Percentiles rank a stretch among this genome's conserved stretches.
phyloP scores from a whole-genome alignment of 148 eudicot genomes.

The Cornus controversa region DNA sequence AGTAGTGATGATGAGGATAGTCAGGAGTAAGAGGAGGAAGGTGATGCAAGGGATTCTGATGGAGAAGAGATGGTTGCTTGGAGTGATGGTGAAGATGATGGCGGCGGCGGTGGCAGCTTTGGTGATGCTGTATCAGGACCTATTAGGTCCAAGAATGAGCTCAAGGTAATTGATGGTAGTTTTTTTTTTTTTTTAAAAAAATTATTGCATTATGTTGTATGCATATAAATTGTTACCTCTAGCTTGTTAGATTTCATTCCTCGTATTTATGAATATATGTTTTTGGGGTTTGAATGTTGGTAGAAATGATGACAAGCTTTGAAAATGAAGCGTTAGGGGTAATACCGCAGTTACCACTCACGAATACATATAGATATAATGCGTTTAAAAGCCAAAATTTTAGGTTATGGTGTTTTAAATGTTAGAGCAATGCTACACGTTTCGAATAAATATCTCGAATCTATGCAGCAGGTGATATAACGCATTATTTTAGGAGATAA shows the following conservation, averaged over 20 bases:
- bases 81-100: conserved; percentile 46
- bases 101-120: neutral
- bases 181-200: too few species aligned
- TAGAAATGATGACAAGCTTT: neutral
- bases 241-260: too few species aligned
- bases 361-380: too few species aligned
- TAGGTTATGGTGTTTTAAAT: too few species aligned
- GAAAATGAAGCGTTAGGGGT: too few species aligned
- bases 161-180: conserved; percentile 37
- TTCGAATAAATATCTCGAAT: too few species aligned
- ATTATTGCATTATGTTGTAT: neutral
- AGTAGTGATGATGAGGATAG: conserved; percentile 31
- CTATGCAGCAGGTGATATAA: too few species aligned
- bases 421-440: too few species aligned
- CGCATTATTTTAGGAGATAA: too few species aligned
- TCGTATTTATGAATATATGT: too few species aligned
- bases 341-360: too few species aligned
- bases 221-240: neutral
- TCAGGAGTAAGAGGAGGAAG: conserved; percentile 8
- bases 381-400: too few species aligned
- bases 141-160: conserved; percentile 71
- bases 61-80: conserved; percentile 51
- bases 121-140: conserved; percentile 39
- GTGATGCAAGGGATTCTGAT: conserved; percentile 38
- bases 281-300: neutral